A percentile compares a stretch with the other conserved stretches of the same genome.
Evolutionary conservation across 169 alveolate species (phyloP).

Genomic region (Cryptosporidium tyzzeri): DNA sequence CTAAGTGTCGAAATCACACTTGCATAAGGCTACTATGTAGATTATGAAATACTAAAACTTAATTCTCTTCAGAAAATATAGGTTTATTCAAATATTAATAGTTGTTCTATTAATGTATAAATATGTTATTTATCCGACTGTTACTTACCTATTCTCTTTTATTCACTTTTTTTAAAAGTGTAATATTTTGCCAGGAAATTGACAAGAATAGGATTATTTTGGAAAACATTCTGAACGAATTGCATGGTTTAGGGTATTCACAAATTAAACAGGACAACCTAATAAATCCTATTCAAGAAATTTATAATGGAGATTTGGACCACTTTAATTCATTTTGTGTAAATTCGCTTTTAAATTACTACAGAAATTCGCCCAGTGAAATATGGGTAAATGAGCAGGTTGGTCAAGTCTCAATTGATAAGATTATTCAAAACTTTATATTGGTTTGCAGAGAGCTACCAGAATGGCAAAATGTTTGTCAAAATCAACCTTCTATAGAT

Average conservation of each 20-base stretch:
- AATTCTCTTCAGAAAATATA: neutral
- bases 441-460: constrained; percentile 67
- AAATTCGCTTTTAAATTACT: constrained; percentile 29
- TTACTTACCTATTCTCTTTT: neutral
- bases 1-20: constrained; percentile 35
- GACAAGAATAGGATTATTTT: constrained; percentile 17
- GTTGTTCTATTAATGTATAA: constrained; percentile 39
- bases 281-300: constrained; percentile 10
- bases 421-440: constrained; percentile 23
- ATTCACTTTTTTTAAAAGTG: constrained; percentile 1
- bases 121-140: constrained; percentile 18
- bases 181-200: constrained; percentile 21
- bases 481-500: neutral
- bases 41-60: constrained; percentile 4
- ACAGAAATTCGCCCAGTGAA: constrained; percentile 46
- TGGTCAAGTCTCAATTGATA: constrained; percentile 28
- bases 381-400: constrained; percentile 41
- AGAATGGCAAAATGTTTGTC: constrained; percentile 64
- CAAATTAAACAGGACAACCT: constrained; percentile 26
- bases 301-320: constrained; percentile 22
- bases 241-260: constrained; percentile 59
- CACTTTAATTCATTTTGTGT: constrained; percentile 67
- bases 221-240: constrained; percentile 1
- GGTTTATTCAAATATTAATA: constrained; percentile 35
- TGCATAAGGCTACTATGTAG: constrained; percentile 10